These are phyloP conservation scores for Schizophyllum amplum DNA, from an alignment of 1,284 basidiomycete genomes.

Conservation along the genomic window DNA sequence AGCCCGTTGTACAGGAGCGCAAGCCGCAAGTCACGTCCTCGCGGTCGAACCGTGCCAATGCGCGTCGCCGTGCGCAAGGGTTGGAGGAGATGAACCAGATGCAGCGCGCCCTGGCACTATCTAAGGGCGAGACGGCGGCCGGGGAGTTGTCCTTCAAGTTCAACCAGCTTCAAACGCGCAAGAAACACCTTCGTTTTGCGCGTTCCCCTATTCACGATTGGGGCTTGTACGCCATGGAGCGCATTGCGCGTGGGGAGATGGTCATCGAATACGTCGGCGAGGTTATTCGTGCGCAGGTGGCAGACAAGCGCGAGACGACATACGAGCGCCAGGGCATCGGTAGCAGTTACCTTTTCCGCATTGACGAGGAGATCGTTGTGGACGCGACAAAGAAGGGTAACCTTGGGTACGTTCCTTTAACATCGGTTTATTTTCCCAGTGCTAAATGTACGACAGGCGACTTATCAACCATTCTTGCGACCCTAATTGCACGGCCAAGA, in stretches of 20 bases:
- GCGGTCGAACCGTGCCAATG: slow-evolving; percentile 88
- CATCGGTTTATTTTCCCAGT: slow-evolving; percentile 8
- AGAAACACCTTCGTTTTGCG: slow-evolving; percentile 96
- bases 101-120: slow-evolving; percentile 64
- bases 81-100: slow-evolving; percentile 91
- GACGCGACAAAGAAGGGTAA: slow-evolving; percentile 99
- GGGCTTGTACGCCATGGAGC: slow-evolving; percentile 94
- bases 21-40: slow-evolving; percentile 66
- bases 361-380: slow-evolving; percentile 89
- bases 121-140: slow-evolving; percentile 63
- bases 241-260: slow-evolving; percentile 93
- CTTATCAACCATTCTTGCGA: slow-evolving; percentile 97
- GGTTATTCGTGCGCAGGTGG: slow-evolving; percentile 90
- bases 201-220: slow-evolving; percentile 97
- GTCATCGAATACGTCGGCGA: slow-evolving; percentile 99
- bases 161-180: slow-evolving; percentile 95
- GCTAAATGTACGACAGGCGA: slow-evolving; percentile 43
- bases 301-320: slow-evolving; percentile 93
- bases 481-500: slow-evolving; percentile 96
- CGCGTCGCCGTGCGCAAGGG: slow-evolving; percentile 88
- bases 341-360: slow-evolving; percentile 89
- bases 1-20: slow-evolving; percentile 34
- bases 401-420: slow-evolving; percentile 65
- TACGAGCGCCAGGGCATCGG: slow-evolving; percentile 96
- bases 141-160: slow-evolving; percentile 81